Base-by-base conservation (phyloP, 192 early-diverging fungal species). In the Allomyces macrogynus region DNA sequence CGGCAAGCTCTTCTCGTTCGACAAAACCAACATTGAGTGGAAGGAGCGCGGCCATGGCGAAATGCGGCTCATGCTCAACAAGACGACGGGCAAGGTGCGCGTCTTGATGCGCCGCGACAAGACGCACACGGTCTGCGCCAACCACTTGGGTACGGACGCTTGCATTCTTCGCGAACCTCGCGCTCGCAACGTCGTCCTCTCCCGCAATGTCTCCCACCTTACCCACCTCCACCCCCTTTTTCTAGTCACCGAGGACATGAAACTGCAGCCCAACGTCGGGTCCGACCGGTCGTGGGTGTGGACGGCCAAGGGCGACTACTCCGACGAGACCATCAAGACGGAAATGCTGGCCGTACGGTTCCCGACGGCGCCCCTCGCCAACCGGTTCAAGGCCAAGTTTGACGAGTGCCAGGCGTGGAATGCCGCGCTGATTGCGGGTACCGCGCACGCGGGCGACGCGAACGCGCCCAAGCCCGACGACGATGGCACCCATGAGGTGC, bases 271-370 rank as follows among this genome's bases (percentile, higher is more conserved):
- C 32, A 99, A 99, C 71, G 87, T 99, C 64, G 94, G 93, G 60
- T 95, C 92, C 43, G 95, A 99, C 78, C 91, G 94, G 67, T 96
- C 93, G 42, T 99, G 95, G 95, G 95, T 99, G 22, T 99, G 89
- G 88, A 93, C 83, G 67, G 89, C 86, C 63, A 73, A 84, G 40
- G 81, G 89, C 62, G 95, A 99, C 68, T 80, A 90, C 62, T 89
- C 93, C 25, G 95, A 99, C 40, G 94, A 86, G 23, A 86, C 87
- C 72, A 67, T 82, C 20, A 76, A 81, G 63, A 78, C 81, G 42
- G 89, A 97, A 77, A 77, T 89, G 23, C 81, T 99, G 61, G 95
- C 95, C 60, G 93, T 97, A 67, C 88, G 95, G 65, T 94, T 99
- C 67, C 90, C 86, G 70, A 97, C 94, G 84, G 75, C 86, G 57